Evolutionary conservation across 805 yeast species (phyloP), one percentile per base, ranked within the genome.

Genomic region (Kuraishia capsulata): DNA sequence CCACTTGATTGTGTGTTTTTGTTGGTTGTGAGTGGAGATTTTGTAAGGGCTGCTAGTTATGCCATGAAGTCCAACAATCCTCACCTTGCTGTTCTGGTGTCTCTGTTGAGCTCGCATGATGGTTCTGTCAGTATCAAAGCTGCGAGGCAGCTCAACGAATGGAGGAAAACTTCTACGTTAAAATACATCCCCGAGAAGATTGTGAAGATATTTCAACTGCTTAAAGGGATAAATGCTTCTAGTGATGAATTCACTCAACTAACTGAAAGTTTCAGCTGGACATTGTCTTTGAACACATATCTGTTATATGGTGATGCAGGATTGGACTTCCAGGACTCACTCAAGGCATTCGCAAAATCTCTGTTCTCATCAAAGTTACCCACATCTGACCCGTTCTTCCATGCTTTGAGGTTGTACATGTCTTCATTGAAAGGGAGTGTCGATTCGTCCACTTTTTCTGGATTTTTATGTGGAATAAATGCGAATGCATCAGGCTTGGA

Each of bases 61-160:
- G 89, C 96, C 1, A 57, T 78, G 2, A 60, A 68, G n/a, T 57
- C 81, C 1, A 68, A 69, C 6, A 83, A 84, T 49, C 59, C 71
- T 4, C 95, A 89, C 54, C 57, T 90, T 16, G 77, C 95, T 0
- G 76, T 75, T 0, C 50, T 86, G 20, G 56, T 90, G 10, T 70
- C 96, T 0, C 60, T 83, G 32, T 54, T 82, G 5, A 95, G 85
- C 25, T 78, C 92, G 0, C 80, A 81, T 47, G 83, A 80, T 46
- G 67, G 67, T 1, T 65, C 68, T 1, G 79, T 82, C 3, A 65
- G 66, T 36, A 50, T 49, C 1, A 63, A 76, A 38, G 89, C 96
- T 0, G 45, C 52, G 5, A 55, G 56, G 25, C 96, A 88, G 57
- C 56, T 90, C 19, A 58, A 62, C 2, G 73, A 71, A 29, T 89